These are phyloP conservation scores for Dendrobium huoshanense DNA, from an alignment of 106 monocot species.

Conservation along the genomic window DNA sequence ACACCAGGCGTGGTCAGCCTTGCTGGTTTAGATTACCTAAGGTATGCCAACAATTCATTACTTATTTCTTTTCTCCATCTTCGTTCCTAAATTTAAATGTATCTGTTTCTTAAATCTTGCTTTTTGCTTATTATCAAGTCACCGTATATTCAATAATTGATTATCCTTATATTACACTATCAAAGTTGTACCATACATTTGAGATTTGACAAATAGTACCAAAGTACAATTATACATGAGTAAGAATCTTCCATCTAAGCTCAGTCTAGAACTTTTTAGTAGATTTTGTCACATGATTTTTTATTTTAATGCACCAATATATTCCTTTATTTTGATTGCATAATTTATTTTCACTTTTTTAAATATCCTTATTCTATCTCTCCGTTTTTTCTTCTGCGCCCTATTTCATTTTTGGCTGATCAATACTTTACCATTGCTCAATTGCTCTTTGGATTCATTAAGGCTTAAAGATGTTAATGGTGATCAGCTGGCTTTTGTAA, in stretches of 20 bases:
- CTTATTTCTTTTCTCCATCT: not conserved
- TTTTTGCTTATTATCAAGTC: not conserved
- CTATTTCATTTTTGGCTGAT: not conserved
- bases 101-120: not conserved
- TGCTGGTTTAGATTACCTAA: conserved; percentile 91
- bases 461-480: not conserved
- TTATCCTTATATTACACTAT: not conserved
- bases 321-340: not conserved
- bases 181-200: not conserved
- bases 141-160: not conserved
- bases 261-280: not conserved
- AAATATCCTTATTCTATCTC: not conserved
- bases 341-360: not conserved
- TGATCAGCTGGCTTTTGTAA: not conserved
- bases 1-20: conserved; percentile 90
- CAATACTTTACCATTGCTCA: not conserved
- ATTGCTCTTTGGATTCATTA: not conserved
- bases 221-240: not conserved
- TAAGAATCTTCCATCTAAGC: not conserved
- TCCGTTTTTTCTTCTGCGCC: not conserved
- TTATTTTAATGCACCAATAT: not conserved
- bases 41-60: conserved; percentile 27
- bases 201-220: not conserved
- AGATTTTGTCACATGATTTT: not conserved
- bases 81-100: not conserved